Base-by-base conservation (phyloP, 371 early-diverging fungal genomes). In the Zopfochytrium polystomum region DNA sequence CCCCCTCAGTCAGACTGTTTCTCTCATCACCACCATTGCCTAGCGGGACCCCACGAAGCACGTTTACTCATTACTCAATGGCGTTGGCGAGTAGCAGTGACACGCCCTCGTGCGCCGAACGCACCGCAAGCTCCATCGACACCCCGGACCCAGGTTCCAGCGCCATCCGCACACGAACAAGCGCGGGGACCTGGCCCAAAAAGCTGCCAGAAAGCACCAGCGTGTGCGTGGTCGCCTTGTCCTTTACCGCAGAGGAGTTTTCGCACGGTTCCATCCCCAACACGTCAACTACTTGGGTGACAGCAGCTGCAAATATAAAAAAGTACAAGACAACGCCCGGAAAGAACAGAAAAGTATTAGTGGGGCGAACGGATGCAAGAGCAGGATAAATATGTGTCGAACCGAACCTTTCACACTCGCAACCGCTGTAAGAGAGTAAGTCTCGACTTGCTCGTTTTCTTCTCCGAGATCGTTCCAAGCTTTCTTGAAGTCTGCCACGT, bases 161-260 rank as follows among this genome's bases (percentile, higher is more conserved):
- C 4, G 93, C 90, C 93, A 96, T 92, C 35, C 95, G 79, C 68
- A 88, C 87, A 62, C 90, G 83, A 2, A 84, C 89, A 25, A 94
- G 66, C 1, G 87, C 86, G 55, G 79, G 84, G 30, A 80, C 70
- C 6, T 88, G 88, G 38, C 91, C 91, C 62, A 90, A 74, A 79
- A 90, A 94, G 50, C 80, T 87, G 52, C 96, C 98, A 9, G 90
- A 83, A 63, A 96, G 71, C 25, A 86, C 66, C 49, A 95, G 80
- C 34, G 90, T 86, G 74, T 97, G 98, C 6, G 91, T 88, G 32
- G 86, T 88, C 4, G 78, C 74, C 60, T 80, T 79, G 63, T 86
- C 89, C 55, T 83, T 80, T 26, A 82, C 80, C 26, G 74, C 83
- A 2, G 33, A 63, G 6, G 83, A 83, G 42, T 87, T 86, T 47